Percentiles rank a stretch among this genome's conserved stretches.
These are phyloP conservation scores for Ophiostoma himal-ulmi DNA, from an alignment of 2,329 filamentous ascomycete species.

Conservation along the genomic window DNA sequence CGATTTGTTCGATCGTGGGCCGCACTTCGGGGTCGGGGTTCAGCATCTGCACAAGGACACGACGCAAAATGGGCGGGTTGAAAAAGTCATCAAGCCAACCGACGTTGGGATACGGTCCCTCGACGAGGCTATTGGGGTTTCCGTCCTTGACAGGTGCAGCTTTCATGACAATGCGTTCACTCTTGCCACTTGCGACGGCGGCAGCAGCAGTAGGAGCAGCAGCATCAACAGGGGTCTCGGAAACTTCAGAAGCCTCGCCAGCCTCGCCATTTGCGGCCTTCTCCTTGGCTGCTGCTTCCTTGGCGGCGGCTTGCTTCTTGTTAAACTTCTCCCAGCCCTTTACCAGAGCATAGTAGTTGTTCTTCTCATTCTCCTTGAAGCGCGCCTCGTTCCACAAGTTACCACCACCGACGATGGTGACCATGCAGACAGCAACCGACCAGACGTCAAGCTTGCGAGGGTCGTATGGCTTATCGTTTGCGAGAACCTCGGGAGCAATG, in stretches of 20 bases:
- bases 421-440: conserved; percentile 77
- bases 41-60: conserved; percentile 73
- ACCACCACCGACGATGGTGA: conserved; percentile 67
- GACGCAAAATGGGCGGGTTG: conserved; percentile 62
- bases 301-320: conserved; percentile 39
- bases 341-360: conserved; percentile 13
- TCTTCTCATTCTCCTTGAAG: conserved; percentile 37
- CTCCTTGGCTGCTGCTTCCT: neutral
- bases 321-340: conserved; percentile 62
- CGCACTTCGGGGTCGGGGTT: conserved; percentile 70
- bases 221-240: neutral
- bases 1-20: conserved; percentile 61
- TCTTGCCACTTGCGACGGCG: conserved; percentile 29
- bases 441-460: conserved; percentile 78
- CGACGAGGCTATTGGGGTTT: conserved; percentile 33
- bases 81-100: conserved; percentile 59
- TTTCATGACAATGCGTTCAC: conserved; percentile 12
- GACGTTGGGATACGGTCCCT: conserved; percentile 53
- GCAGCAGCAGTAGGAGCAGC: neutral
- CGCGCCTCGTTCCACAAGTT: conserved; percentile 70
- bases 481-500: conserved; percentile 77
- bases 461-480: conserved; percentile 60
- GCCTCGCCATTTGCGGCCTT: conserved; percentile 4
- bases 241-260: conserved; percentile 47
- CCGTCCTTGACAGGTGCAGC: conserved; percentile 42